Conservation (phyloP, 768 basidiomycete genomes). For the Fibroporia radiculosa region DNA sequence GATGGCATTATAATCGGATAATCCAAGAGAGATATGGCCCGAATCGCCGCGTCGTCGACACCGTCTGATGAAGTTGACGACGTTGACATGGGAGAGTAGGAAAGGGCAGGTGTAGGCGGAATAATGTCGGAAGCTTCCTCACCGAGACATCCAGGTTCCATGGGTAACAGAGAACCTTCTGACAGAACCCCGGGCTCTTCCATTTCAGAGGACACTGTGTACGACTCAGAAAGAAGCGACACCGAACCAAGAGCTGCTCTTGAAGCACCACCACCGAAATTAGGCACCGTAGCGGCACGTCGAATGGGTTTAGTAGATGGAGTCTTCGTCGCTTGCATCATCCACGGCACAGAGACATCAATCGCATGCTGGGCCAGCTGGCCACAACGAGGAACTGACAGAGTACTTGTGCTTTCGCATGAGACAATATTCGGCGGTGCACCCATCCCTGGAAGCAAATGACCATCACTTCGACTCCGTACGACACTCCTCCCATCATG, state of each 20-base stretch:
- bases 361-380: neutral
- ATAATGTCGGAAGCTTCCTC: neutral
- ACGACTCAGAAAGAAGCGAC: too few species aligned
- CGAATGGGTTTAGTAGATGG: too few species aligned
- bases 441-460: too few species aligned
- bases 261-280: too few species aligned
- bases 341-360: too few species aligned
- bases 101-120: constrained; percentile 19
- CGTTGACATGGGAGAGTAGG: constrained; percentile 22
- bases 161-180: too few species aligned
- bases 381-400: neutral
- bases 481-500: constrained; percentile 7
- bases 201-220: constrained; percentile 1
- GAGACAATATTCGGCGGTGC: constrained; percentile 10
- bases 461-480: constrained; percentile 18
- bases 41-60: constrained; percentile 19
- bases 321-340: too few species aligned
- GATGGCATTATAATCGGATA: too few species aligned
- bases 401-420: constrained; percentile 8
- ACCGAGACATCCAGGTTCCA: neutral
- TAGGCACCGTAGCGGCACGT: too few species aligned
- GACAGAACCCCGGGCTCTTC: constrained; percentile 7
- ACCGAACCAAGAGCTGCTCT: too few species aligned
- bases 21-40: too few species aligned
- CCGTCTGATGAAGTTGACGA: constrained; percentile 21